These are phyloP conservation scores for Crotalaria pallida DNA, from an alignment of 306 rosid genomes.

Conservation along the genomic window DNA sequence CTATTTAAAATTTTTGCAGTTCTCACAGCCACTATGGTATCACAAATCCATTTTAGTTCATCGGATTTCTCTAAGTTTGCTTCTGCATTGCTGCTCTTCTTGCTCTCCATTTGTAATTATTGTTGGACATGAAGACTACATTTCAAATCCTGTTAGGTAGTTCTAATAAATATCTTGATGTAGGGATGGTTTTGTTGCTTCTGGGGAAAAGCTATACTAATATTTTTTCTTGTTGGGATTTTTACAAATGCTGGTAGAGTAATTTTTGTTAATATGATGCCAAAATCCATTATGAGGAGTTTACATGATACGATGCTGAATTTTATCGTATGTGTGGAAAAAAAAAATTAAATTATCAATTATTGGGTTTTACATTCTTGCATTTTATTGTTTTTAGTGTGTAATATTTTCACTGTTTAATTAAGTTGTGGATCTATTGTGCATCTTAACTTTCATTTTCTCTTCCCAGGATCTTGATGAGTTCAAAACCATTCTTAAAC, in stretches of 20 bases:
- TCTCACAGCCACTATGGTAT: constrained; percentile 5
- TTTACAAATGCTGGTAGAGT: background rate
- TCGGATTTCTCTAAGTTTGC: background rate
- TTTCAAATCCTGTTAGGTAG: constrained; percentile 14
- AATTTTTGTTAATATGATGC: constrained; percentile 15
- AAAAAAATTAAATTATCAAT: background rate
- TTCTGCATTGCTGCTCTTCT: background rate
- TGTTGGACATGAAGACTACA: background rate
- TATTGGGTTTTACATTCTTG: constrained; percentile 9
- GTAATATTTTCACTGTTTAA: constrained; percentile 3
- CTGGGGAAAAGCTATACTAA: background rate
- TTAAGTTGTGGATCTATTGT: constrained; percentile 10
- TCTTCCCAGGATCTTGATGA: constrained; percentile 86
- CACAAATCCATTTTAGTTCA: constrained; percentile 1
- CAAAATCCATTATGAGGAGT: constrained; percentile 4
- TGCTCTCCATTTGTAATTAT: constrained; percentile 1
- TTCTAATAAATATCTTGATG: constrained; percentile 2
- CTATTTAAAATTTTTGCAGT: background rate
- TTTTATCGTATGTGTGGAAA: background rate
- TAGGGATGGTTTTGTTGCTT: background rate
- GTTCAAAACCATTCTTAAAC: constrained; percentile 95
- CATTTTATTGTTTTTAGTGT: background rate
- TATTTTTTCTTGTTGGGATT: background rate
- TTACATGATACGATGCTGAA: background rate
- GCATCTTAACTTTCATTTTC: constrained; percentile 22